Conservation (phyloP, 495 filamentous ascomycete species). For the Mycothermus thermophilus region DNA sequence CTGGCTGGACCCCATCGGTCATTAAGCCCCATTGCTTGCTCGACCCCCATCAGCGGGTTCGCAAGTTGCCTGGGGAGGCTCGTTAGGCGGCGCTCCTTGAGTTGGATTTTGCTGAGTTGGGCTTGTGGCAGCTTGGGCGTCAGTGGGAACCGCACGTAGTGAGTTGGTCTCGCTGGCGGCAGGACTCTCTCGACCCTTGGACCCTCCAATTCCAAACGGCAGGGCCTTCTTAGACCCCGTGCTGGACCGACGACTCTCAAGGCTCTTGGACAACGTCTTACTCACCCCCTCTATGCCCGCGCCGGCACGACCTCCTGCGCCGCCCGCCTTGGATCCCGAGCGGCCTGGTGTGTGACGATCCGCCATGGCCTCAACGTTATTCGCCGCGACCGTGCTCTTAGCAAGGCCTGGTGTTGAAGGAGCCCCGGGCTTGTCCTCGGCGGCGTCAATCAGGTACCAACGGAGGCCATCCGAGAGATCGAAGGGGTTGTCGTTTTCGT, state of each 20-base stretch:
- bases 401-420: conserved; percentile 78
- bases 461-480: conserved; percentile 88
- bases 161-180: conserved; percentile 39
- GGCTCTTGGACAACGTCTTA: conserved; percentile 68
- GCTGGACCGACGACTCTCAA: conserved; percentile 83
- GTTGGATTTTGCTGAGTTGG: conserved; percentile 18
- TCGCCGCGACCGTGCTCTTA: conserved; percentile 81
- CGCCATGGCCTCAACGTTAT: conserved; percentile 65
- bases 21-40: background rate
- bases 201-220: conserved; percentile 29
- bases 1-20: too few species aligned
- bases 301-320: conserved; percentile 23
- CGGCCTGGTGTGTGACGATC: conserved; percentile 41
- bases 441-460: conserved; percentile 91
- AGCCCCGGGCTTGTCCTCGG: conserved; percentile 89
- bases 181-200: conserved; percentile 27
- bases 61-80: conserved; percentile 1
- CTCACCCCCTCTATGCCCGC: conserved; percentile 51
- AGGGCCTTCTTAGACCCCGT: conserved; percentile 59
- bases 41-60: conserved; percentile 1
- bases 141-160: conserved; percentile 24
- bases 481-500: conserved; percentile 92
- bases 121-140: conserved; percentile 24
- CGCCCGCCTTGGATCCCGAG: conserved; percentile 33
- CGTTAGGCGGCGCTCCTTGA: background rate